phyloP scores from a whole-genome alignment of 352 stramenopile genomes.

The Globisporangium camurandrum region DNA sequence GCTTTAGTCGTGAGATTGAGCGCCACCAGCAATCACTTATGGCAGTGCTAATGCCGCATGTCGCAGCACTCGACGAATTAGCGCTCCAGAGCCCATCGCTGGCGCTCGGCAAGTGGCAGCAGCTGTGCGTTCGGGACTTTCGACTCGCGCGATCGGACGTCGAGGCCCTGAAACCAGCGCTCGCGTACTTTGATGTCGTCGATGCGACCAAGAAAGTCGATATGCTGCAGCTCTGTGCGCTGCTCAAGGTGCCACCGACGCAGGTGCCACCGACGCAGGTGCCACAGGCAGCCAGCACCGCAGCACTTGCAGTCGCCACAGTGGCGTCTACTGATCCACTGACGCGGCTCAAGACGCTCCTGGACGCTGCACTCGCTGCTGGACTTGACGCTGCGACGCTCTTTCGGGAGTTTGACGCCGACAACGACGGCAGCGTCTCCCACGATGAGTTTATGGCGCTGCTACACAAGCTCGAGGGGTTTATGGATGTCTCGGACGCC shows the following conservation, averaged over 20 bases:
- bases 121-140: conserved; percentile 24
- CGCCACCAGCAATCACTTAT: conserved; percentile 21
- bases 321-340: no score
- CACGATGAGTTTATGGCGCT: conserved; percentile 40
- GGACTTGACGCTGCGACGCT: conserved; percentile 37
- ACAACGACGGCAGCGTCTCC: conserved; percentile 51
- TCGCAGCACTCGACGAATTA: conserved; percentile 10
- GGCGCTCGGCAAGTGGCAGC: conserved; percentile 20
- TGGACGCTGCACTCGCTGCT: conserved; percentile 29
- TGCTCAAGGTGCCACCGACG: conserved; percentile 1
- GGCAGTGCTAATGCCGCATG: conserved; percentile 19
- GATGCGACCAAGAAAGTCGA: conserved; percentile 17
- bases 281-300: neutral
- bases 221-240: conserved; percentile 7
- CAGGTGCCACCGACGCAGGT: neutral
- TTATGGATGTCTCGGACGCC: conserved; percentile 28
- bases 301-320: neutral
- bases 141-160: conserved; percentile 19
- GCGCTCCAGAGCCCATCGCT: conserved; percentile 5
- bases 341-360: conserved; percentile 14
- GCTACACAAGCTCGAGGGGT: conserved; percentile 37
- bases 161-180: conserved; percentile 12
- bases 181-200: conserved; percentile 22
- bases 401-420: conserved; percentile 65
- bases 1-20: conserved; percentile 38